Base-by-base conservation (phyloP, 495 filamentous ascomycete species). In the Trichoderma reesei region DNA sequence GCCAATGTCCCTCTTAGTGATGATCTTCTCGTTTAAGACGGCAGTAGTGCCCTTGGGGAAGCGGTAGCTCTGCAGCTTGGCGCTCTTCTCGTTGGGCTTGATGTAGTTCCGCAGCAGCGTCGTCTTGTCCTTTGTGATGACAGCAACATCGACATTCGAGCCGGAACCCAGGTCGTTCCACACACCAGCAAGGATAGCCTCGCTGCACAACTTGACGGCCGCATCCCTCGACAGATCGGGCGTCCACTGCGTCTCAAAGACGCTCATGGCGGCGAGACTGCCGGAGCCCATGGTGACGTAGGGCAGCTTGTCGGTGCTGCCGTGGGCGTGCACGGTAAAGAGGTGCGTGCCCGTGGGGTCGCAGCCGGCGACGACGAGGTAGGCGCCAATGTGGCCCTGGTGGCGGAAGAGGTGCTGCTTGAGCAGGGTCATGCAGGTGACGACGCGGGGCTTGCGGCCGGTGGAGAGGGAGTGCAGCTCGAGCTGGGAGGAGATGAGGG, bases 231-330 rank as follows among this genome's bases (percentile, higher is more conserved):
- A 88, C 76, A 96, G 71, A 63, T 86, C 77, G 26, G 85, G 79
- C 83, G 91, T 90, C 95, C 95, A 99, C 75, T 85, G 87, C 63
- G 92, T 92, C 82, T 99, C 95, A 68, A 99, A 99, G 42, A 99
- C 88, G 0, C 90, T 89, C 95, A 99, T 99, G 64, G 95, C 95
- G 13, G 95, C 95, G 64, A 99, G 80, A 41, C 90, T 94, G 39
- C 95, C 95, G 14, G 89, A 94, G 51, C 95, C 95, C 95, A 99
- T 98, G 38, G 95, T 99, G 69, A 99, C 95, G 75, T 99, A 99
- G 18, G 95, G 95, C 38, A 99, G 86, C 80, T 99, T 99, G 79
- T 99, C 95, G 56, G 95, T 99, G 62, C 88, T 92, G 54, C 95
- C 95, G 81, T 99, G 95, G 37, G 95, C 95, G 79, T 99, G 95